A percentile compares a stretch with the other conserved stretches of the same genome.
phyloP scores from a whole-genome alignment of 768 basidiomycete genomes.

The Tricholoma hemisulphureum region DNA sequence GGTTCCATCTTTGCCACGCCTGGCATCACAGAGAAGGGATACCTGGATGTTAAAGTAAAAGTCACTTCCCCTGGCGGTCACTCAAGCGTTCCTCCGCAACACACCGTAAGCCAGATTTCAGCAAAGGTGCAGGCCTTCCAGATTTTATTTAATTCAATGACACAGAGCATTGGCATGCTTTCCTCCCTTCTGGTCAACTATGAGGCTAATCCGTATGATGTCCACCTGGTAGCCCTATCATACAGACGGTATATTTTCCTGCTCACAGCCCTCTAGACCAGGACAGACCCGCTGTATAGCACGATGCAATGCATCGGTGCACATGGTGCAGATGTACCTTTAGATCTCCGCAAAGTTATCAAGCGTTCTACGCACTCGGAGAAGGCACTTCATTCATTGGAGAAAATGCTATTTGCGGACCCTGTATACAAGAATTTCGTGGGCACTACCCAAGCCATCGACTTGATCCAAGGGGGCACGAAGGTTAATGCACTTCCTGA shows the following conservation, averaged over 20 bases:
- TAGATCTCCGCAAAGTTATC: constrained; percentile 46
- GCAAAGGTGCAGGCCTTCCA: not conserved
- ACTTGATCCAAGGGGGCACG: constrained; percentile 64
- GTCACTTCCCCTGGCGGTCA: constrained; percentile 78
- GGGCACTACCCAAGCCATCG: constrained; percentile 77
- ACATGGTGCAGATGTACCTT: constrained; percentile 55
- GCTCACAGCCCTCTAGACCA: constrained; percentile 34
- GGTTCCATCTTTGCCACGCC: constrained; percentile 60
- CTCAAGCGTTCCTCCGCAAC: constrained; percentile 77
- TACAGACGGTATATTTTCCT: not conserved
- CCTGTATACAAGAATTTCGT: constrained; percentile 44
- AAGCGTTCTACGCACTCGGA: constrained; percentile 47
- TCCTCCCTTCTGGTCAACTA: constrained; percentile 65
- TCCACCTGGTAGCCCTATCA: constrained; percentile 43
- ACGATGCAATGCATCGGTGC: constrained; percentile 65
- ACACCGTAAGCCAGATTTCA: constrained; percentile 62
- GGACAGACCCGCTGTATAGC: constrained; percentile 56
- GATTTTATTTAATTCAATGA: not conserved
- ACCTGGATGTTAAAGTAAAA: constrained; percentile 58
- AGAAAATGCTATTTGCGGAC: constrained; percentile 44
- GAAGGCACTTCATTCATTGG: constrained; percentile 49
- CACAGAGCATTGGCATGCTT: constrained; percentile 78
- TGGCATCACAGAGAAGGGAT: constrained; percentile 75
- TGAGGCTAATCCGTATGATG: constrained; percentile 61
- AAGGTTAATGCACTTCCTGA: constrained; percentile 84